Evolutionary conservation across 768 basidiomycete genomes (phyloP), one percentile per base, ranked within the genome.

Genomic region (Lactifluus piperatus): DNA sequence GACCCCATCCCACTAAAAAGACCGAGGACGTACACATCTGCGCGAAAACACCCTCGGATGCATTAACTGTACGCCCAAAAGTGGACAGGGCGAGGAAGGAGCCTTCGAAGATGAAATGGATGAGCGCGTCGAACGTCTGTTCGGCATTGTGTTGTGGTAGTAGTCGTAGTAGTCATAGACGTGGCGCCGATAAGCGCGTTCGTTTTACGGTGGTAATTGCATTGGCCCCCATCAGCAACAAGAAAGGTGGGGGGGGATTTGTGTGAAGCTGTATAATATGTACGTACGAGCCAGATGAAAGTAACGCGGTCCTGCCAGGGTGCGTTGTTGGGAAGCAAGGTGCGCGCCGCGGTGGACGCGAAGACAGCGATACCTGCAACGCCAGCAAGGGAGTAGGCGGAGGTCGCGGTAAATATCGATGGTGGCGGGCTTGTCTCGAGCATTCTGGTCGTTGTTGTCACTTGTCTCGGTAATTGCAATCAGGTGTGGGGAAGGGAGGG

Each of bases 31-130:
- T 67, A 91, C 90, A 91, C 70, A 91, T 71, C 55, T 86, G 79
- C 24, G 88, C 89, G 58, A 91, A 79, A 20, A 79, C 76, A 0
- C 90, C 87, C 3, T 75, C 68, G 65, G 84, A 85, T 18, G 83
- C 81, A 66, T 84, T 84, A 9, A 90, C 87, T 57, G 82, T 77
- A 44, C 83, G 75, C 34, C 88, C 89, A 63, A 91, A 88, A 51
- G 78, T 78, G 2, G 88, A 90, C 48, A 86, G 75, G 71, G 83
- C 90, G 34, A 92, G 76, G 75, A 88, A 92, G 5, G 88, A 83
- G 9, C 87, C 90, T 68, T 92, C 90, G 57, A 88, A 82, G 0
- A 76, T 75, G 69, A 89, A 86, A 68, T 91, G 90, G 58, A 88
- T 88, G 68, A 88, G 74, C 4, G 81, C 88, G 69, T 91, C 88